Conservation (phyloP, 495 filamentous ascomycete species). For the Pyrenopolyporus hunteri region DNA sequence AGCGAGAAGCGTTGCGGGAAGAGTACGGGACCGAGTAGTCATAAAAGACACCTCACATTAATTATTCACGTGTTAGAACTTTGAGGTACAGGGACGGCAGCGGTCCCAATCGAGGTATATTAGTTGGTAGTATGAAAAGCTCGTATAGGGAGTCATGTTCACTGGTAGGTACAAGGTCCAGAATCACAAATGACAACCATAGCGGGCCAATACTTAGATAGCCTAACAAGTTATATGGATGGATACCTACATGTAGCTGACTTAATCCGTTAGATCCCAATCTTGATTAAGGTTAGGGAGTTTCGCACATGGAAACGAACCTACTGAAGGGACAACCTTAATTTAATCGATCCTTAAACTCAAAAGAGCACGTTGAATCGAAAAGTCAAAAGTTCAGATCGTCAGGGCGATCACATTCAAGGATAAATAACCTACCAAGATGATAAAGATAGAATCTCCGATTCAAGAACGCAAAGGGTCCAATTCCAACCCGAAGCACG, state of each 20-base stretch:
- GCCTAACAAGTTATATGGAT: too few species aligned
- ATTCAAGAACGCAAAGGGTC: neutral
- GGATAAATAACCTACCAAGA: neutral
- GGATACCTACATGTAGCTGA: neutral
- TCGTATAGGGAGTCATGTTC: too few species aligned
- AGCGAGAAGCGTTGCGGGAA: too few species aligned
- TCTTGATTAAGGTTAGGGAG: neutral
- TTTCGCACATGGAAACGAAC: constrained; percentile 1
- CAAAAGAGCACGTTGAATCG: constrained; percentile 7
- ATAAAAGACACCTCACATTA: too few species aligned
- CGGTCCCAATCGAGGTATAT: too few species aligned
- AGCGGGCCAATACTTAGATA: too few species aligned
- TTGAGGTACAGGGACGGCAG: too few species aligned
- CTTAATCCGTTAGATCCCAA: constrained; percentile 9
- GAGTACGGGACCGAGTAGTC: too few species aligned
- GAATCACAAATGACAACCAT: constrained; percentile 5
- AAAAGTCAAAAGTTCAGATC: neutral
- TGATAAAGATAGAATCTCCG: neutral
- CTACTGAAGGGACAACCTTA: constrained; percentile 14
- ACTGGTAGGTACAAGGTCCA: constrained; percentile 9
- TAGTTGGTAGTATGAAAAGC: too few species aligned
- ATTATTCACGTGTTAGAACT: too few species aligned
- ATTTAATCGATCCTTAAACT: constrained; percentile 17
- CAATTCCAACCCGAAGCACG: constrained; percentile 23
- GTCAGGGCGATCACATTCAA: neutral